phyloP scores from a whole-genome alignment of 2,329 filamentous ascomycete genomes.

The Capronia epimyces region DNA sequence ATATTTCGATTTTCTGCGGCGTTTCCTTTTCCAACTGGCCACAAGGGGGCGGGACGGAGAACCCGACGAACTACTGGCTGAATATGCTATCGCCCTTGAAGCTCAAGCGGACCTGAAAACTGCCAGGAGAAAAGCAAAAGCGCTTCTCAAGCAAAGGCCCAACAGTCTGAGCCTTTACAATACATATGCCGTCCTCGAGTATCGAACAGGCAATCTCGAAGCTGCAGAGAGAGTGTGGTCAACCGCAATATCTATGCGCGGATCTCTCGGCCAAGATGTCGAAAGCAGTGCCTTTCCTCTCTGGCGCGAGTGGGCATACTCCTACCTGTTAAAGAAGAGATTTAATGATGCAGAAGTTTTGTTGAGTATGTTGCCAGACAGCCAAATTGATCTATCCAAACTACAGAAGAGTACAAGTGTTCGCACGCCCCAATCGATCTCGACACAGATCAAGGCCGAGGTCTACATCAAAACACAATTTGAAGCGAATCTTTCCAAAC shows the following conservation, averaged over 20 bases:
- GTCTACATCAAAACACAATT: slow-evolving; percentile 51
- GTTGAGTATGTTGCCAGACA: slow-evolving; percentile 39
- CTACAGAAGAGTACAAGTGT: slow-evolving; percentile 22
- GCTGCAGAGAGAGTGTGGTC: slow-evolving; percentile 60
- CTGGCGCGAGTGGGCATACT: slow-evolving; percentile 62
- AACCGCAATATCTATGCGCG: slow-evolving; percentile 59
- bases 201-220: slow-evolving; percentile 50
- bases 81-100: slow-evolving; percentile 67
- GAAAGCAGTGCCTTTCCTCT: slow-evolving; percentile 43
- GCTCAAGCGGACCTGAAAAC: slow-evolving; percentile 49
- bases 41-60: slow-evolving; percentile 36
- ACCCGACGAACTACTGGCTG: slow-evolving; percentile 49
- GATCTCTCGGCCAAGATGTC: slow-evolving; percentile 35
- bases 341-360: slow-evolving; percentile 35
- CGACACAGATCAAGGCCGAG: slow-evolving; percentile 31
- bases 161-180: slow-evolving; percentile 67
- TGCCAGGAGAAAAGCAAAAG: slow-evolving; percentile 66
- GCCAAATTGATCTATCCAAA: slow-evolving; percentile 33
- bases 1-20: slow-evolving; percentile 46
- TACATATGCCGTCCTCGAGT: slow-evolving; percentile 70
- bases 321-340: slow-evolving; percentile 50
- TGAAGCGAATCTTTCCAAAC: slow-evolving; percentile 50
- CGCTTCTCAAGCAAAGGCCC: slow-evolving; percentile 62
- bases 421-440: slow-evolving; percentile 11
- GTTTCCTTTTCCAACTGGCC: slow-evolving; percentile 55